phyloP scores from a whole-genome alignment of 306 rosid genomes.

The Cicer judaicum region DNA sequence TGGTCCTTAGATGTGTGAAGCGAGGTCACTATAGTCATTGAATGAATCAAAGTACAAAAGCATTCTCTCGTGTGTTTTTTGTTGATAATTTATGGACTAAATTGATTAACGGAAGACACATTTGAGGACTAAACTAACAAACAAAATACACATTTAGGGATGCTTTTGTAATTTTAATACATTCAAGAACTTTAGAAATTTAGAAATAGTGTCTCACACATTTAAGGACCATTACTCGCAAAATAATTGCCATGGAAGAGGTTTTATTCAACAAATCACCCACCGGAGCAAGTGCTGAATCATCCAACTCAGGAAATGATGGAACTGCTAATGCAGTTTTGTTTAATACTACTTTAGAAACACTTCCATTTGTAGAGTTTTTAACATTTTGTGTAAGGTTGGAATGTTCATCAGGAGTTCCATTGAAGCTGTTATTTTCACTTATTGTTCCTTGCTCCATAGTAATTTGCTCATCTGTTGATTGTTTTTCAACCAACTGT shows the following conservation, averaged over 20 bases:
- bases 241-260: not conserved
- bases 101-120: too few species aligned
- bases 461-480: not conserved
- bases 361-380: slow-evolving; percentile 16
- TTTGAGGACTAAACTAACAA: too few species aligned
- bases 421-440: not conserved
- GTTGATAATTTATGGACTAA: too few species aligned
- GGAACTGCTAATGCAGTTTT: slow-evolving; percentile 10
- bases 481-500: slow-evolving; percentile 9
- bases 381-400: slow-evolving; percentile 3
- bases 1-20: too few species aligned
- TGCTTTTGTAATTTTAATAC: too few species aligned
- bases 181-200: too few species aligned
- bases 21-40: too few species aligned
- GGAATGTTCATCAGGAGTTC: slow-evolving; percentile 15
- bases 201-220: too few species aligned
- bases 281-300: not conserved
- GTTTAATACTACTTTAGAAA: not conserved
- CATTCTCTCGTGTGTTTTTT: too few species aligned
- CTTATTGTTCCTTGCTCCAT: not conserved
- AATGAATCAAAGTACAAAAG: too few species aligned
- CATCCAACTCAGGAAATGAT: slow-evolving; percentile 7
- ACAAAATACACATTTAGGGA: too few species aligned
- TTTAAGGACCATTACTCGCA: too few species aligned
- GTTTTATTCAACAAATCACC: not conserved